Evolutionary conservation across 78 protist genomes (phyloP).

Genomic region (Dictyostelium discoideum): DNA sequence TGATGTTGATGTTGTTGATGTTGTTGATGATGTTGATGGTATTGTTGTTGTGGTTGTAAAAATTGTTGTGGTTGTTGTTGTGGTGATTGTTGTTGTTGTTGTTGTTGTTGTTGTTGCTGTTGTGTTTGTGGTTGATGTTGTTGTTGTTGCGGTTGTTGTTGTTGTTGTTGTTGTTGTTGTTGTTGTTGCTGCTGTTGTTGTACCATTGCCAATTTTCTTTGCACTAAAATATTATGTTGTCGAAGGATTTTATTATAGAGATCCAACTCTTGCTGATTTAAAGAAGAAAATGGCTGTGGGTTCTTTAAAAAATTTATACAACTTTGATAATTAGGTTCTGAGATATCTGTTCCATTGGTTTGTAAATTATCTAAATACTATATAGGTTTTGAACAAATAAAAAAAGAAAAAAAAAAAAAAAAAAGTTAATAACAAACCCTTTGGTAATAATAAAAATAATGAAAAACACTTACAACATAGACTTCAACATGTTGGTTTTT

Average conservation of each 20-base stretch:
- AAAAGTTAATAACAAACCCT: background rate
- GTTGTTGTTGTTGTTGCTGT: background rate
- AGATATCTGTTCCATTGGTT: background rate
- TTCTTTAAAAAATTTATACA: background rate
- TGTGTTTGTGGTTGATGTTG: background rate
- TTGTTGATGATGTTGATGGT: background rate
- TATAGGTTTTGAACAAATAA: background rate
- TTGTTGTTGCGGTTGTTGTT: background rate
- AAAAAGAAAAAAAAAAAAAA: no score
- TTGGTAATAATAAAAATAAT: background rate
- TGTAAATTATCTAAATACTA: background rate
- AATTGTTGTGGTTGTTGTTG: background rate
- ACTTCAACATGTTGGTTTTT: constrained; percentile 5
- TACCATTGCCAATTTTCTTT: background rate
- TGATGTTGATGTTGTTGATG: background rate
- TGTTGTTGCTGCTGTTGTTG: background rate
- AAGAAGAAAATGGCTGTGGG: background rate
- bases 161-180: background rate
- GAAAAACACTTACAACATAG: background rate
- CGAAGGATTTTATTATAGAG: background rate
- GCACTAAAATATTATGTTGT: background rate
- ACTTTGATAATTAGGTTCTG: background rate
- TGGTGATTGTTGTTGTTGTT: background rate
- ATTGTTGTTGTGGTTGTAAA: no score
- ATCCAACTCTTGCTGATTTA: background rate